phyloP scores from a whole-genome alignment of 2,329 filamentous ascomycete species.

The Pseudohalonectria lignicola region DNA sequence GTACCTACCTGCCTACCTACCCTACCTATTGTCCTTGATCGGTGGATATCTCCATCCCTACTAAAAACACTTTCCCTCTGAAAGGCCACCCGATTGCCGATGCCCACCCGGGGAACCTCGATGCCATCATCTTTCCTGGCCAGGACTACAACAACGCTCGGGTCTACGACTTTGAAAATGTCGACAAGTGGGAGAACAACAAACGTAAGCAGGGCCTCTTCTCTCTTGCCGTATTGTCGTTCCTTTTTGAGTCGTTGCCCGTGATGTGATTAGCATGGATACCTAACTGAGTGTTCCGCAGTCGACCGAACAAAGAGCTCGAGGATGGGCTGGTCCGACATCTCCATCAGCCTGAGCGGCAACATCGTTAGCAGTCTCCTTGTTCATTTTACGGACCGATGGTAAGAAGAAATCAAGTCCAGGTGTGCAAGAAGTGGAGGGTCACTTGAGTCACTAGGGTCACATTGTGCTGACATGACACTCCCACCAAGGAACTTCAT shows the following conservation, averaged over 20 bases:
- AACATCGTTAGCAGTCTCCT: constrained; percentile 65
- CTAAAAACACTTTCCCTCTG: background rate
- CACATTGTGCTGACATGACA: background rate
- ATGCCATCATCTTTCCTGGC: constrained; percentile 70
- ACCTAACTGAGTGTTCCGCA: too few species aligned
- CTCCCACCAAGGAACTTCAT: constrained; percentile 59
- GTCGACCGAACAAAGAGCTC: constrained; percentile 69
- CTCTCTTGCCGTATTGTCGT: too few species aligned
- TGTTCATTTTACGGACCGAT: constrained; percentile 72
- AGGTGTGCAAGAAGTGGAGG: background rate
- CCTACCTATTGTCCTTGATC: background rate
- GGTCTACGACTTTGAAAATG: constrained; percentile 53
- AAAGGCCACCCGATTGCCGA: constrained; percentile 67
- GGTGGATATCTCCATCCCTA: background rate
- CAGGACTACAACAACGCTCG: constrained; percentile 86
- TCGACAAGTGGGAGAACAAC: constrained; percentile 72
- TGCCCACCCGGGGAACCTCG: constrained; percentile 66
- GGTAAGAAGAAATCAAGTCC: constrained; percentile 34
- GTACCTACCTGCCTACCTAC: too few species aligned
- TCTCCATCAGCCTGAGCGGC: constrained; percentile 66
- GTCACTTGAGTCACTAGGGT: background rate
- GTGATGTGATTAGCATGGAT: too few species aligned
- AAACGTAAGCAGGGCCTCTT: constrained; percentile 39
- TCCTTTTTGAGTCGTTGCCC: too few species aligned
- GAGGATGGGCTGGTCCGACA: constrained; percentile 89